Conservation (phyloP, 345 rosid genomes). For the Lenwebbia sp. region DNA sequence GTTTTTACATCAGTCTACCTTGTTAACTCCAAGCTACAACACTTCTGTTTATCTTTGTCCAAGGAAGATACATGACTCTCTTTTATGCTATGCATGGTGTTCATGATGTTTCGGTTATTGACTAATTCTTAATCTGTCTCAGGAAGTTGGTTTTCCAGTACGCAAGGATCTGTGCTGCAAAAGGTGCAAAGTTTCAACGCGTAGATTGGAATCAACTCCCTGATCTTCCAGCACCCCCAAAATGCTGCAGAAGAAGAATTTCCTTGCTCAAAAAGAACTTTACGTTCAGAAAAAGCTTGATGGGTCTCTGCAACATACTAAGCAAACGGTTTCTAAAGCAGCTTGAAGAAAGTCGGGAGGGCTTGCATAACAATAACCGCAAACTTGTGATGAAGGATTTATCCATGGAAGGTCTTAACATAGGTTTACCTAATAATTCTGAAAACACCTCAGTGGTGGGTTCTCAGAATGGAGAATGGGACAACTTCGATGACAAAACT, state of each 20-base stretch:
- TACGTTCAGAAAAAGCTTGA: slow-evolving; percentile 46
- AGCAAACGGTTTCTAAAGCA: slow-evolving; percentile 52
- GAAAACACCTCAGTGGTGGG: slow-evolving; percentile 12
- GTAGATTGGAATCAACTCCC: slow-evolving; percentile 53
- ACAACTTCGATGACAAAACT: slow-evolving; percentile 51
- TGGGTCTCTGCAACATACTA: slow-evolving; percentile 73
- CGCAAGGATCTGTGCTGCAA: slow-evolving; percentile 47
- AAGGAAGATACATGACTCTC: neutral
- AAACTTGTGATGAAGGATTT: slow-evolving; percentile 16
- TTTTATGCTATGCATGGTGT: neutral
- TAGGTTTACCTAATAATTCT: slow-evolving; percentile 16
- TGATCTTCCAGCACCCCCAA: slow-evolving; percentile 54
- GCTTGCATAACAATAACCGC: slow-evolving; percentile 1
- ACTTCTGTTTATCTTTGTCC: neutral
- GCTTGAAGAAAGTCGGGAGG: slow-evolving; percentile 30
- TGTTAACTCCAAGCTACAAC: neutral
- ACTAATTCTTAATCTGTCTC: neutral
- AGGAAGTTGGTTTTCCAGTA: slow-evolving; percentile 73
- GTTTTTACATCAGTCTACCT: neutral
- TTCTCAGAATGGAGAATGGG: slow-evolving; percentile 39
- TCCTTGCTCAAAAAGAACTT: slow-evolving; percentile 35
- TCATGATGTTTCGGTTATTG: neutral
- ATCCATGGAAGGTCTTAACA: slow-evolving; percentile 6
- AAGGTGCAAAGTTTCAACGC: slow-evolving; percentile 67
- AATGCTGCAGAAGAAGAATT: slow-evolving; percentile 53